A percentile compares a stretch with the other conserved stretches of the same genome.
Conservation (phyloP, 768 basidiomycete genomes). For the Suillus cothurnatus region DNA sequence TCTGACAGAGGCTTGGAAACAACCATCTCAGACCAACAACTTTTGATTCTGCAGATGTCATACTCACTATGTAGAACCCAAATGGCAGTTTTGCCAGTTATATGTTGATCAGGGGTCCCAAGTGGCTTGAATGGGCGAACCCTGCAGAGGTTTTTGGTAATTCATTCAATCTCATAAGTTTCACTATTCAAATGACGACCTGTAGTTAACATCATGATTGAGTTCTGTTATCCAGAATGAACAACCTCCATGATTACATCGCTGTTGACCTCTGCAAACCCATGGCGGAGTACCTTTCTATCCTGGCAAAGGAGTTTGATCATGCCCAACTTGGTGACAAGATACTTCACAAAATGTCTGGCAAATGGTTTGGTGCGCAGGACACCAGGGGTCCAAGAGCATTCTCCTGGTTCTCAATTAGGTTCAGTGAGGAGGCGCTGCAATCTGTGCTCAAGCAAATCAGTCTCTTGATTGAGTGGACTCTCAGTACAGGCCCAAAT, state of each 20-base stretch:
- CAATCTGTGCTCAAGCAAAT: too few relatives aligned
- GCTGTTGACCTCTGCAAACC: too few relatives aligned
- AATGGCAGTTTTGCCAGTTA: conserved; percentile 94
- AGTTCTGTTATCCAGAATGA: conserved; percentile 95
- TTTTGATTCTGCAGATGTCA: conserved; percentile 81
- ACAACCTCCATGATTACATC: conserved; percentile 95
- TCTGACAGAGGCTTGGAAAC: conserved; percentile 68
- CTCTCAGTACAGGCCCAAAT: too few relatives aligned
- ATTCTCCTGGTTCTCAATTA: too few relatives aligned
- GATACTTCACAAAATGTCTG: too few relatives aligned
- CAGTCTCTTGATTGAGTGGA: too few relatives aligned
- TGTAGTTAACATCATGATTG: conserved; percentile 93
- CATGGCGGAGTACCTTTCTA: too few relatives aligned
- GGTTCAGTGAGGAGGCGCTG: too few relatives aligned
- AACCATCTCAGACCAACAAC: conserved; percentile 69
- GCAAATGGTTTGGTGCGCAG: too few relatives aligned
- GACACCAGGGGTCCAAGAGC: too few relatives aligned
- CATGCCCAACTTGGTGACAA: too few relatives aligned
- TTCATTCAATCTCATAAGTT: conserved; percentile 25
- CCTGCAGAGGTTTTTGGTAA: conserved; percentile 95
- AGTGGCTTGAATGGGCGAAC: conserved; percentile 84
- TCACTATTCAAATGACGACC: not conserved
- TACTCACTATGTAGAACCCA: conserved; percentile 85
- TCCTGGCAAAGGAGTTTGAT: too few relatives aligned
- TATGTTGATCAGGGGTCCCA: conserved; percentile 82